These are phyloP conservation scores for Geosiphon pyriformis DNA, from an alignment of 192 early-diverging fungal genomes.

Conservation along the genomic window DNA sequence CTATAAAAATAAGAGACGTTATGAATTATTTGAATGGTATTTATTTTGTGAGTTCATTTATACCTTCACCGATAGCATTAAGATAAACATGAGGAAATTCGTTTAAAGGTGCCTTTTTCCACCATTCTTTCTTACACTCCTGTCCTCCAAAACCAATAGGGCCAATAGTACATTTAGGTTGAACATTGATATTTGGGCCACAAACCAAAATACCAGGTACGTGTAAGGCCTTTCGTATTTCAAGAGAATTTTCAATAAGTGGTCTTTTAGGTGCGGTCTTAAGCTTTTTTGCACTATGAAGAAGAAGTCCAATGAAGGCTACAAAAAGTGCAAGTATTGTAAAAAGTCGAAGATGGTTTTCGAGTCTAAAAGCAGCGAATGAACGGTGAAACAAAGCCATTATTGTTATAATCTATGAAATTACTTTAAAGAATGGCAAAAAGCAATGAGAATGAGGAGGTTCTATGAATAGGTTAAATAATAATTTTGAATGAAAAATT, in stretches of 20 bases:
- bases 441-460: too few species aligned
- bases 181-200: not conserved
- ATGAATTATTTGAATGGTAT: not conserved
- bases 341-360: not conserved
- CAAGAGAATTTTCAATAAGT: not conserved
- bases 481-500: too few species aligned
- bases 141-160: not conserved
- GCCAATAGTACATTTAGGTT: not conserved
- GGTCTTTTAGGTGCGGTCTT: not conserved
- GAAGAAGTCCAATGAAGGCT: not conserved
- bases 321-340: not conserved
- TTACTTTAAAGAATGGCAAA: too few species aligned
- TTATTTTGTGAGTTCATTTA: too few species aligned
- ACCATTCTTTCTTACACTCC: not conserved
- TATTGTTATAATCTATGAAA: not conserved
- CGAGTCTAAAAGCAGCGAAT: not conserved
- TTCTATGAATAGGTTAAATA: too few species aligned
- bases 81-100: not conserved
- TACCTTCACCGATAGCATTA: not conserved
- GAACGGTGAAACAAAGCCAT: not conserved
- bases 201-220: not conserved
- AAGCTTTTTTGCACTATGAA: not conserved
- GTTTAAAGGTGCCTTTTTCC: not conserved
- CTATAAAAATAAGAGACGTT: not conserved
- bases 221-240: not conserved